phyloP scores from a whole-genome alignment of 805 yeast species.

The Ascoidea tarda region DNA sequence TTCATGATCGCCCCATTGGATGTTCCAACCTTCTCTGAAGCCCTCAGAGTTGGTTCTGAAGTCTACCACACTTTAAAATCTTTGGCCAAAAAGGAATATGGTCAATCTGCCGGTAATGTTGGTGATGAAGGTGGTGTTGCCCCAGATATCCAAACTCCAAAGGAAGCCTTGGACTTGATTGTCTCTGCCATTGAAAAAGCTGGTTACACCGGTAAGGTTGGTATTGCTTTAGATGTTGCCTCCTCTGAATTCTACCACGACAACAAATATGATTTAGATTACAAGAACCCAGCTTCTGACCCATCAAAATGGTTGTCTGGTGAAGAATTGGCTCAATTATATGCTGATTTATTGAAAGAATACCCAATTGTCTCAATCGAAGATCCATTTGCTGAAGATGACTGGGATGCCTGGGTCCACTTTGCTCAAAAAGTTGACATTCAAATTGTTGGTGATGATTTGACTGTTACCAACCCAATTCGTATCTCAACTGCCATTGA shows the following conservation, averaged over 20 bases:
- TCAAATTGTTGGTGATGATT: constrained; percentile 96
- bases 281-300: constrained; percentile 94
- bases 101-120: constrained; percentile 52
- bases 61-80: constrained; percentile 95
- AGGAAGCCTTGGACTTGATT: constrained; percentile 94
- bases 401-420: constrained; percentile 96
- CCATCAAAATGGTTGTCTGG: constrained; percentile 84
- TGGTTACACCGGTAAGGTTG: constrained; percentile 88
- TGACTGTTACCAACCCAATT: constrained; percentile 95
- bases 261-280: constrained; percentile 94
- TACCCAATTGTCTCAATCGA: constrained; percentile 98
- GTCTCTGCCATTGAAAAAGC: constrained; percentile 80
- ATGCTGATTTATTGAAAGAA: constrained; percentile 64
- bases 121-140: constrained; percentile 98
- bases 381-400: constrained; percentile 99
- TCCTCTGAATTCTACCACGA: constrained; percentile 96
- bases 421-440: constrained; percentile 63
- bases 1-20: constrained; percentile 97
- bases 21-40: constrained; percentile 86
- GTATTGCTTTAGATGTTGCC: constrained; percentile 92
- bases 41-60: constrained; percentile 93
- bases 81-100: constrained; percentile 66
- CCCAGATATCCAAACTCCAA: constrained; percentile 89
- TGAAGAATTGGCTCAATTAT: constrained; percentile 72
- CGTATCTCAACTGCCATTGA: constrained; percentile 94